phyloP scores from a whole-genome alignment of 2,329 filamentous ascomycete genomes.

The Salinomyces thailandicus region DNA sequence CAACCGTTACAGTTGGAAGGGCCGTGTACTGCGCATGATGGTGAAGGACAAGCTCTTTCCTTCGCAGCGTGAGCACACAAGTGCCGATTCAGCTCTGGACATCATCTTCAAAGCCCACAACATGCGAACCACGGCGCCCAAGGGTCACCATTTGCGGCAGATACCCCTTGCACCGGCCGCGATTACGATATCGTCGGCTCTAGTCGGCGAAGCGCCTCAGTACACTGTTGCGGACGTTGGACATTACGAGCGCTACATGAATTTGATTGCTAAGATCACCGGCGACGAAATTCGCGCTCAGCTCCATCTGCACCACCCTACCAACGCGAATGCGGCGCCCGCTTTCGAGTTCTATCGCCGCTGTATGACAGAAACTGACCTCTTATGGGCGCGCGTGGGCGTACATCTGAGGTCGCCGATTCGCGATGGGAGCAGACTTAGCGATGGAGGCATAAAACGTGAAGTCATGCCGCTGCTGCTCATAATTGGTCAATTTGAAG shows the following conservation, averaged over 20 bases:
- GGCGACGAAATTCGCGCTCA: neutral
- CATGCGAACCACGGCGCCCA: neutral
- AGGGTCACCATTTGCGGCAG: neutral
- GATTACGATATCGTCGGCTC: neutral
- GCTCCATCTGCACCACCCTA: neutral
- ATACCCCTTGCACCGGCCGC: neutral
- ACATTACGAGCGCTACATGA: neutral
- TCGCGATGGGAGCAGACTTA: no score
- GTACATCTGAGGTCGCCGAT: no score
- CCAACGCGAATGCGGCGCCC: neutral
- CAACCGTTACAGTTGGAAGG: conserved; percentile 14
- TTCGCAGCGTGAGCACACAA: neutral
- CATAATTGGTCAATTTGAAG: no score
- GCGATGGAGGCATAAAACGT: no score
- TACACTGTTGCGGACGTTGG: neutral
- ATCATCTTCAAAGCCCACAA: conserved; percentile 9
- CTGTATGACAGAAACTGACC: no score
- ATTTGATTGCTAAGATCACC: neutral
- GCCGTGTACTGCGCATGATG: conserved; percentile 12
- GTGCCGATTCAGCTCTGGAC: conserved; percentile 10
- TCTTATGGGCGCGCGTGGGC: no score
- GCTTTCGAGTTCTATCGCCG: no score
- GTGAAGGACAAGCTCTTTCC: conserved; percentile 5
- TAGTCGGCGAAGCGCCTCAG: neutral
- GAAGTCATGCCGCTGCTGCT: no score